Evolutionary conservation across 148 eudicot genomes (phyloP).

Genomic region (Chenopodium formosanum): DNA sequence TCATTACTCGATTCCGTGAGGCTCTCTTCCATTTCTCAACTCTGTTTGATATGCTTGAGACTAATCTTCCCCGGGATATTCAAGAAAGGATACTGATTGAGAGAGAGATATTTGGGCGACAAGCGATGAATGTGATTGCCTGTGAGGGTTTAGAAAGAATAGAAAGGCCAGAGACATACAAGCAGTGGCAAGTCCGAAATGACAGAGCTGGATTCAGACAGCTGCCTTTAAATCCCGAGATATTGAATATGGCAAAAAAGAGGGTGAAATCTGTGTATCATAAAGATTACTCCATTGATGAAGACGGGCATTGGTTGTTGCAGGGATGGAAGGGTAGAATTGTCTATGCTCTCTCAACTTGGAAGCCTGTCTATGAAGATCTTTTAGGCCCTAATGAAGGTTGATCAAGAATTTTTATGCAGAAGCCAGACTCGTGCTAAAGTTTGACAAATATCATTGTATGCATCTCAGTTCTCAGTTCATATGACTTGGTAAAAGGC

Average conservation of each 20-base stretch:
- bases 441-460: neutral
- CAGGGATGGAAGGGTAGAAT: slow-evolving; percentile 84
- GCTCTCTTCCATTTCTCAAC: slow-evolving; percentile 75
- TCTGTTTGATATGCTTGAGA: slow-evolving; percentile 73
- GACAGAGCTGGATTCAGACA: slow-evolving; percentile 66
- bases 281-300: slow-evolving; percentile 61
- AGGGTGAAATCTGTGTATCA: slow-evolving; percentile 54
- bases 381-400: neutral
- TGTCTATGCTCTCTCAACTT: slow-evolving; percentile 55
- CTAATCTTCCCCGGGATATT: slow-evolving; percentile 53
- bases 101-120: slow-evolving; percentile 61
- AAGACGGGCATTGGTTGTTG: slow-evolving; percentile 76
- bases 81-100: slow-evolving; percentile 67
- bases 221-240: slow-evolving; percentile 51
- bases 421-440: neutral
- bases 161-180: slow-evolving; percentile 83
- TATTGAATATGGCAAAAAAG: slow-evolving; percentile 42
- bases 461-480: slow-evolving; percentile 6
- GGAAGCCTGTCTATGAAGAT: slow-evolving; percentile 44
- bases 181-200: slow-evolving; percentile 79
- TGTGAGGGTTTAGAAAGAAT: slow-evolving; percentile 82
- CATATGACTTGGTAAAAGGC: slow-evolving; percentile 11
- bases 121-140: slow-evolving; percentile 68
- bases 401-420: neutral
- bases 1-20: slow-evolving; percentile 68